These are phyloP conservation scores for Hortiboletus flavorubellus DNA, from an alignment of 768 basidiomycete species.

Conservation along the genomic window DNA sequence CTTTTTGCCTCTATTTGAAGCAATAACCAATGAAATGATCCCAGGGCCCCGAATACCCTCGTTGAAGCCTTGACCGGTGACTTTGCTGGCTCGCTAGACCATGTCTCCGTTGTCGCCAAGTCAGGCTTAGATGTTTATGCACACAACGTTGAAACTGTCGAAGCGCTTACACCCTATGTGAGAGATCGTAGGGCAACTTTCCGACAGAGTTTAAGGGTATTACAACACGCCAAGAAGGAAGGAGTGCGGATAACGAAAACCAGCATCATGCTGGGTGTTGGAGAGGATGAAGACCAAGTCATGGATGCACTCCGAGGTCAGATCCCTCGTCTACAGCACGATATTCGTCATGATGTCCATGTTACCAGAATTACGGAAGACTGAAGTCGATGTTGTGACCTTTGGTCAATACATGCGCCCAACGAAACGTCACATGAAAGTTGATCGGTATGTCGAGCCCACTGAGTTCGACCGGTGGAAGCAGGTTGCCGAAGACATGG, in stretches of 20 bases:
- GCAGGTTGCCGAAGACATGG: conserved; percentile 83
- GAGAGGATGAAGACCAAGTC: conserved; percentile 83
- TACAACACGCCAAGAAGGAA: conserved; percentile 78
- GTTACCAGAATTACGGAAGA: conserved; percentile 73
- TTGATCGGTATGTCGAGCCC: conserved; percentile 93
- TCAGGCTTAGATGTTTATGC: conserved; percentile 98
- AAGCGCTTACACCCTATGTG: conserved; percentile 89
- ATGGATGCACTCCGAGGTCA: conserved; percentile 78
- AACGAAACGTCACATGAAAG: conserved; percentile 99
- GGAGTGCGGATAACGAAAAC: conserved; percentile 93
- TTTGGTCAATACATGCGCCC: conserved; percentile 99
- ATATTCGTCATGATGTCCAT: neutral
- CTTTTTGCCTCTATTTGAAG: neutral
- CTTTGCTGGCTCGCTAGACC: conserved; percentile 75
- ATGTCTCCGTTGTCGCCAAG: conserved; percentile 79
- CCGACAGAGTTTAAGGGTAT: conserved; percentile 75
- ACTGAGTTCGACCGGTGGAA: conserved; percentile 93
- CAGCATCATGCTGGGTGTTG: conserved; percentile 97
- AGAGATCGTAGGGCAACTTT: conserved; percentile 94
- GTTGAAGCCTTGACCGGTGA: conserved; percentile 97
- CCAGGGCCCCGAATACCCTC: conserved; percentile 89
- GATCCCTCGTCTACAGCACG: conserved; percentile 15
- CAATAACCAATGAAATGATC: neutral
- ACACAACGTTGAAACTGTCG: conserved; percentile 97
- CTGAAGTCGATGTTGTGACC: conserved; percentile 94